Base-by-base conservation (phyloP, 441 rosid species). In the Omphalea diandra region DNA sequence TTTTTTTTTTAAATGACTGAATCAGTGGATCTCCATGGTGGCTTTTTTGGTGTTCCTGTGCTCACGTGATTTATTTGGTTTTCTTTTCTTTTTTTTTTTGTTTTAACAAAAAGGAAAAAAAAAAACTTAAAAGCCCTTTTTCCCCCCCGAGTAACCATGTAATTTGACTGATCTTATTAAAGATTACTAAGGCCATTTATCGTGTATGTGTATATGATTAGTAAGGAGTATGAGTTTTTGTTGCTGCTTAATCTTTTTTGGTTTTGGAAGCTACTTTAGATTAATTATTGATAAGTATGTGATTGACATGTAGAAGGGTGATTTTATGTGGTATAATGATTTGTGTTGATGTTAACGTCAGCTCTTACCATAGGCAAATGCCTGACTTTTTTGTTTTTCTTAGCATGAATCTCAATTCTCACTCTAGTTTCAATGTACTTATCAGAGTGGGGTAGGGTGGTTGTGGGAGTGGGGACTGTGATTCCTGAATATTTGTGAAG, bases 391-490 rank as follows among this genome's bases (percentile, higher is more conserved):
- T 75, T n/a, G n/a, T 61, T 65, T 38, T 40, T 65, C 31, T 68
- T 79, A 46, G 49, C 58, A 65, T 38, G 5, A 29, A 44, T 44
- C 11, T 15, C 20, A 31, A 18, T 38, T 49, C 31, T 33, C 27
- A 38, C 56, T 74, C 68, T 74, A 70, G 75, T 75, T 81, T 79
- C 77, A 63, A 78, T 69, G 81, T 75, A 71, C 60, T 67, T 65
- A 67, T 78, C 77, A 65, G 1, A 69, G 84, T 80, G 80, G 80
- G 86, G 81, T 56, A 73, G 68, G 75, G 57, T 65, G 56, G 67
- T 73, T 59, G 80, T 72, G 69, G 73, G 65, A 43, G 71, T 72
- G 75, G 71, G n/a, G n/a, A n/a, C n/a, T n/a, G 11, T 43, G 49
- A 43, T 76, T 52, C 68, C 71, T 78, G 76, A 75, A 70, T 69